Evolutionary conservation across 352 stramenopile species (phyloP).

Genomic region (Phytopythium aichiense): DNA sequence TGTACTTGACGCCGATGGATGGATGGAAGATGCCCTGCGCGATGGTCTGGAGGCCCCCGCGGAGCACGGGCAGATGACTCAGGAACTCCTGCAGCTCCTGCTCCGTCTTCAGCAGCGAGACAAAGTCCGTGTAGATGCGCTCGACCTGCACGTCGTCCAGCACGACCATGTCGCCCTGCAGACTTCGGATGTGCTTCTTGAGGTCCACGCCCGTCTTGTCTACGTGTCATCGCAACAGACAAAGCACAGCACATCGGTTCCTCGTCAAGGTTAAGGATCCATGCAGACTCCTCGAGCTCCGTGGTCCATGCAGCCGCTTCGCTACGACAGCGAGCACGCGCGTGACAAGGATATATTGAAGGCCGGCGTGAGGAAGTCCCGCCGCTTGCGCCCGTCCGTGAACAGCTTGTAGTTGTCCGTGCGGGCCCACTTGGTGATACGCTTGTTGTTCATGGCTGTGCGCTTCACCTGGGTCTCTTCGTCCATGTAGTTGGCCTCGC

Average conservation of each 20-base stretch:
- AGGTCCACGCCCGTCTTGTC: slow-evolving; percentile 76
- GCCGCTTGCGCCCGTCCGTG: slow-evolving; percentile 45
- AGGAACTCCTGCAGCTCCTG: slow-evolving; percentile 82
- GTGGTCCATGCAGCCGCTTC: not conserved
- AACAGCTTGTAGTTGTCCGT: slow-evolving; percentile 87
- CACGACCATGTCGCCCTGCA: slow-evolving; percentile 72
- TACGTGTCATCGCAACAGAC: slow-evolving; percentile 47
- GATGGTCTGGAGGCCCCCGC: slow-evolving; percentile 74
- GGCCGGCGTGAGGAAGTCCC: slow-evolving; percentile 48
- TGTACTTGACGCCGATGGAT: slow-evolving; percentile 87
- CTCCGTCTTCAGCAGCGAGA: slow-evolving; percentile 61
- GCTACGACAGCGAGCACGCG: slow-evolving; percentile 43
- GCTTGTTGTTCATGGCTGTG: slow-evolving; percentile 83
- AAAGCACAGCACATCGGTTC: slow-evolving; percentile 19
- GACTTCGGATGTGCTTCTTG: slow-evolving; percentile 72
- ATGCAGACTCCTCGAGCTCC: not conserved
- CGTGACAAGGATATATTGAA: slow-evolving; percentile 83
- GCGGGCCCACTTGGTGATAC: slow-evolving; percentile 83
- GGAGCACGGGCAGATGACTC: slow-evolving; percentile 73
- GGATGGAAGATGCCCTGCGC: slow-evolving; percentile 84
- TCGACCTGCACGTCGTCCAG: slow-evolving; percentile 78
- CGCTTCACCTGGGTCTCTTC: slow-evolving; percentile 65
- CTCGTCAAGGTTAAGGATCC: slow-evolving; percentile 43
- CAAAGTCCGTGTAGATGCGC: slow-evolving; percentile 82
- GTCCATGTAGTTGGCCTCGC: slow-evolving; percentile 75